A percentile compares a stretch with the other conserved stretches of the same genome.
Evolutionary conservation across 257 asterid species (phyloP).

Genomic region (Mentha longifolia): DNA sequence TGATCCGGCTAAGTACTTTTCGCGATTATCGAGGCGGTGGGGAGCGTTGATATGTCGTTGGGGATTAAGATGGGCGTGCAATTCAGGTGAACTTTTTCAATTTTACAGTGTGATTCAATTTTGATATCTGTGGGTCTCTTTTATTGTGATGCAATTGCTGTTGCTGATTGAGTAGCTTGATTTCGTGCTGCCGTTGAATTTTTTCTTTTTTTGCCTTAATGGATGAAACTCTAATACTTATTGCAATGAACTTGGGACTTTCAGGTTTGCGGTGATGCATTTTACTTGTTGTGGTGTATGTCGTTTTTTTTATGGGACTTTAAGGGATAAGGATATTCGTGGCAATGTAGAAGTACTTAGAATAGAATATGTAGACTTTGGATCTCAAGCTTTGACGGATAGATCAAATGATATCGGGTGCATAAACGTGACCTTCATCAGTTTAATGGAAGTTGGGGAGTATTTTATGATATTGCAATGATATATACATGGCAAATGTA

Average conservation of each 20-base stretch:
- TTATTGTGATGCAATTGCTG: neutral
- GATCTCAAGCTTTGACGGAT: neutral
- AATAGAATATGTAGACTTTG: neutral
- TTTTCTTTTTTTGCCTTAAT: too few species aligned
- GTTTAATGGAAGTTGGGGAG: conserved; percentile 2
- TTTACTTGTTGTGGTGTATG: neutral
- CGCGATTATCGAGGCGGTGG: conserved; percentile 90
- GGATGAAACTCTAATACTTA: neutral
- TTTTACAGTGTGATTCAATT: too few species aligned
- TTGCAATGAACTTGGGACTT: neutral
- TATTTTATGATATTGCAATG: too few species aligned
- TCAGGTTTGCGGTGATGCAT: neutral
- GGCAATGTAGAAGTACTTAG: neutral
- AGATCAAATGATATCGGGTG: neutral
- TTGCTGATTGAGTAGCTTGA: conserved; percentile 10
- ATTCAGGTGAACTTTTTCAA: conserved; percentile 64
- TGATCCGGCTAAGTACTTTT: conserved; percentile 87
- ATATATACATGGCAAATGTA: neutral
- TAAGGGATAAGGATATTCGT: neutral
- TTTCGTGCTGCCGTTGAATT: neutral
- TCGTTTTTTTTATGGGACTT: neutral
- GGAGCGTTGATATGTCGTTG: conserved; percentile 92
- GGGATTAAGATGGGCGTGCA: conserved; percentile 98
- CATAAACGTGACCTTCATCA: neutral
- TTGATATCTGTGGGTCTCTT: neutral